Base-by-base conservation (phyloP, 805 yeast genomes). In the Pichia scutulata region DNA sequence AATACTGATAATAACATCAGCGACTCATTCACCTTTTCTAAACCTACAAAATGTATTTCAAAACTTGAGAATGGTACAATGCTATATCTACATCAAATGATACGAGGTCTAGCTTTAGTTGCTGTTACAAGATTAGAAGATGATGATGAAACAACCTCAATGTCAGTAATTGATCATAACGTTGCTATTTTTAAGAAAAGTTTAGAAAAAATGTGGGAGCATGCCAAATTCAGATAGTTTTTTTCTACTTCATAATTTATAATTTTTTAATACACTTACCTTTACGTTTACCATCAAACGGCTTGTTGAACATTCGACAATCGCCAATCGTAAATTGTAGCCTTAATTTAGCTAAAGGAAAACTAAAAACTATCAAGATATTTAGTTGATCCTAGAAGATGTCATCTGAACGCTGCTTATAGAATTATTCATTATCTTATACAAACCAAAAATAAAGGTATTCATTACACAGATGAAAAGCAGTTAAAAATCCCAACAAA, bases 31-130 rank as follows among this genome's bases (percentile, higher is more conserved):
- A 19, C 28, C 8, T 26, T 39, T 41, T 22, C 56, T 1, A 60
- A 56, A 46, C 68, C 70, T 10, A 57, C 65, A 5, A 61, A 80
- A 62, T 84, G 93, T 49, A 78, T 84, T 6, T 84, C 96, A 19
- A 80, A 76, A 52, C 73, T 93, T 48, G 86, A 86, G 45, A 89
- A 87, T 64, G 97, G 96, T 0, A 77, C 86, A n/a, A 78, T 86
- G 26, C 71, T 92, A 36, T 89, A 89, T 58, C 72, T 93, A 61
- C 84, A 86, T 55, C 95, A 89, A 62, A 89, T 93, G 96, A 85
- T 92, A 48, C 78, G 95, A 55, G 97, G 97, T 1, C 71, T 92
- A 55, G 96, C 97, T 4, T 72, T 93, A 52, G 97, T 92, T 40
- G 95, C 96, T 1, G 73, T 90, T 50, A 82, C 89, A 13, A 77